Evolutionary conservation across 2,329 filamentous ascomycete genomes (phyloP), one percentile per base, ranked within the genome.

Genomic region (Colletotrichum godetiae): DNA sequence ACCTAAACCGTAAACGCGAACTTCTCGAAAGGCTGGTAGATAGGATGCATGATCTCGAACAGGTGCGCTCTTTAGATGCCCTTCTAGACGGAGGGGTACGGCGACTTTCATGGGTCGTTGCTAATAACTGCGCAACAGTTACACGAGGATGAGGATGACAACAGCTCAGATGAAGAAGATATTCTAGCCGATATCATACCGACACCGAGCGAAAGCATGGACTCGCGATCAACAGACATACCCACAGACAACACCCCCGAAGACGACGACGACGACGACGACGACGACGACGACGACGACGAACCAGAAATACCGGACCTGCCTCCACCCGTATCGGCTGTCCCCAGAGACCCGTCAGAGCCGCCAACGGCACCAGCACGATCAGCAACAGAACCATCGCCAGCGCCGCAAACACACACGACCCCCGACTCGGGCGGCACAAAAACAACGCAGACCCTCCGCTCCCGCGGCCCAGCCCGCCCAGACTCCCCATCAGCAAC

Each of bases 31-130:
- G 89, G 67, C 82, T 96, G 55, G 85, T 89, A 56, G 90, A 94
- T 76, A 86, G 92, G 49, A 81, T 96, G 74, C 86, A 91, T 72
- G 93, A 95, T 77, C 80, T 95, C 11, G 88, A 91, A 76, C 90
- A 94, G 76, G 87, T 93, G 70, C 82, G 79, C 79, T 37, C 8
- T 5, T 13, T n/a, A 4, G n/a, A 13, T 37, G n/a, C n/a, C 13
- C 10, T 22, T 2, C 22, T 29, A 29, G 35, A 37, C 58, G 12
- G 60, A 13, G 22, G n/a, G 27, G 7, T 7, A 53, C 5, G 15
- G 15, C 37, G 37, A 37, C 2, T 76, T 76, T 1, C 67, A 61
- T 2, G 68, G 72, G 8, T 58, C 66, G 12, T 82, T 80, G 81
- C 85, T 35, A 84, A 86, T 27, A 81, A 80, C 37, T 5, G 37